phyloP scores from a whole-genome alignment of 495 filamentous ascomycete genomes.

The Trichoderma erinaceum region DNA sequence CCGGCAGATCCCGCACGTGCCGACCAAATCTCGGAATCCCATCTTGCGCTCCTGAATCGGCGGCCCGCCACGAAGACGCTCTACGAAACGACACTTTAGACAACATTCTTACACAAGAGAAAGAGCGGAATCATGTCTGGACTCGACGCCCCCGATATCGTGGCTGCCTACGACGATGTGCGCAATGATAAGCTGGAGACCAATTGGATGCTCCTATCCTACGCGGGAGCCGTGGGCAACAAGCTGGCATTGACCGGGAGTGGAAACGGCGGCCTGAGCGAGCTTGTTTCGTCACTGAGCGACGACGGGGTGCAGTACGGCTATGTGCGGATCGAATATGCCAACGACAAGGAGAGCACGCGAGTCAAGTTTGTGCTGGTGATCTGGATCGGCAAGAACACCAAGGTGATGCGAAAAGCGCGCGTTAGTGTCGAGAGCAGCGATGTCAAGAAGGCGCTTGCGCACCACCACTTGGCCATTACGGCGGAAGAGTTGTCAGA shows the following conservation, averaged over 20 bases:
- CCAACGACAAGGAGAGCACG: constrained; percentile 52
- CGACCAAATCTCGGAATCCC: background rate
- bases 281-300: constrained; percentile 42
- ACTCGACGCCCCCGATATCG: constrained; percentile 40
- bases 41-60: background rate
- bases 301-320: constrained; percentile 48
- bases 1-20: background rate
- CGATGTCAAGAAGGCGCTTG: constrained; percentile 49
- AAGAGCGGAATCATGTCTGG: constrained; percentile 33
- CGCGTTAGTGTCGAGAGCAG: constrained; percentile 51
- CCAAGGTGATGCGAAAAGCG: constrained; percentile 55
- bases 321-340: constrained; percentile 54
- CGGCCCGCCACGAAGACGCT: background rate
- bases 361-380: constrained; percentile 54
- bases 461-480: constrained; percentile 48
- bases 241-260: constrained; percentile 41
- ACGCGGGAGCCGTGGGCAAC: constrained; percentile 41
- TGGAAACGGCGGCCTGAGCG: constrained; percentile 44
- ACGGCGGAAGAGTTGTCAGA: constrained; percentile 46
- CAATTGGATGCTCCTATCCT: constrained; percentile 54
- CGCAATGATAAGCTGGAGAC: constrained; percentile 50
- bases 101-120: too few species aligned
- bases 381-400: constrained; percentile 50
- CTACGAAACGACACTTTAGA: too few species aligned
- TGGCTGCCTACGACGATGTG: constrained; percentile 43